Conservation (phyloP, 2,329 filamentous ascomycete genomes). For the Apiospora koreana region DNA sequence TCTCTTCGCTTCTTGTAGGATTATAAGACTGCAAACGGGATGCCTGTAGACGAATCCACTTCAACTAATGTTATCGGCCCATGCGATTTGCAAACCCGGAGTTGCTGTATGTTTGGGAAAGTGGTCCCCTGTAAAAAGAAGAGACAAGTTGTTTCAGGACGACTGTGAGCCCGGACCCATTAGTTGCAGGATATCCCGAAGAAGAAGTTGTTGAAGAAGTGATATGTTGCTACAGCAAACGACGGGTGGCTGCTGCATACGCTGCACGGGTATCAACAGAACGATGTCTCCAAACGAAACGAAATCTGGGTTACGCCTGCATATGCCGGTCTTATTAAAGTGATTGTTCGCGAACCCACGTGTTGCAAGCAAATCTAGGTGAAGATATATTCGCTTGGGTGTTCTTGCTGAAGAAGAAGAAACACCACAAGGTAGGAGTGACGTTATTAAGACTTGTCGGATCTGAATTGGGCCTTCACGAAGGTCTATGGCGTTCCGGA, state of each 20-base stretch:
- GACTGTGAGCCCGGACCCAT: not conserved
- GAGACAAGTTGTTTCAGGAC: constrained; percentile 6
- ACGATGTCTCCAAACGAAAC: constrained; percentile 8
- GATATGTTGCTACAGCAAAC: not conserved
- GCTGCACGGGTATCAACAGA: constrained; percentile 6
- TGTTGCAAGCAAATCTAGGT: not conserved
- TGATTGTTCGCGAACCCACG: not conserved
- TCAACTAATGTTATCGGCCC: not conserved
- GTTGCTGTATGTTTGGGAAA: not conserved
- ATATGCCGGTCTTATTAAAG: not conserved
- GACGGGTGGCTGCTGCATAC: constrained; percentile 2
- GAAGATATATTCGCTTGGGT: not conserved
- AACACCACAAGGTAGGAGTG: not conserved
- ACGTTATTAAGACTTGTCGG: not conserved
- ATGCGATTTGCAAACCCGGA: not conserved
- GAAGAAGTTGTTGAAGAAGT: not conserved
- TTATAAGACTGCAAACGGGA: not conserved
- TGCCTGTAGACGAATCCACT: constrained; percentile 4
- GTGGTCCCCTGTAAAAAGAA: not conserved
- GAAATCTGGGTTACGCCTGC: not conserved
- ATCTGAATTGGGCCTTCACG: not conserved
- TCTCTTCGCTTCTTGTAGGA: constrained; percentile 1
- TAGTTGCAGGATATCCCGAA: not conserved
- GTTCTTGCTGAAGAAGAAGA: not conserved
- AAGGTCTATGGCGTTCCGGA: not conserved